Conservation (phyloP, 2,329 filamentous ascomycete species). For the Aureobasidium mangrovei region DNA sequence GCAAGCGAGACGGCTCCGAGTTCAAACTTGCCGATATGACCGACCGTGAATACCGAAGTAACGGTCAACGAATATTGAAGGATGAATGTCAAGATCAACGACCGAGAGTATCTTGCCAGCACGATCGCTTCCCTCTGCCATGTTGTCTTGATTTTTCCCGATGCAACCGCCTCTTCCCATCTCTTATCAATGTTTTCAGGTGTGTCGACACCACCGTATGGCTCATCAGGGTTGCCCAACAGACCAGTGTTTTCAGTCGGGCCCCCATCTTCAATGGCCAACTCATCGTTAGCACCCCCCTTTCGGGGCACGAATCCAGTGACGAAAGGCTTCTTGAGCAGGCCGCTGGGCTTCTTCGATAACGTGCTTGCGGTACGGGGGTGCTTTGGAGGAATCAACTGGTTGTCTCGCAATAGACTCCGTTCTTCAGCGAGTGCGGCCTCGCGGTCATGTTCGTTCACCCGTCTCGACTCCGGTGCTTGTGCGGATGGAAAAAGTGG, state of each 20-base stretch:
- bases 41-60: slow-evolving; percentile 37
- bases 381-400: slow-evolving; percentile 47
- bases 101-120: slow-evolving; percentile 44
- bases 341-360: slow-evolving; percentile 9
- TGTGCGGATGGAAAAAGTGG: slow-evolving; percentile 59
- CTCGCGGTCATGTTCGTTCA: slow-evolving; percentile 45
- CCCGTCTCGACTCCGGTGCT: slow-evolving; percentile 39
- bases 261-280: slow-evolving; percentile 3
- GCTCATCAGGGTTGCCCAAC: slow-evolving; percentile 22
- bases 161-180: slow-evolving; percentile 76
- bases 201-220: slow-evolving; percentile 40
- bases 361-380: slow-evolving; percentile 25
- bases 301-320: slow-evolving; percentile 13
- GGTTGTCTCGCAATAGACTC: slow-evolving; percentile 50
- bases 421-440: slow-evolving; percentile 49
- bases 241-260: slow-evolving; percentile 18
- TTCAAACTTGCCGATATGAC: slow-evolving; percentile 38
- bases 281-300: slow-evolving; percentile 10
- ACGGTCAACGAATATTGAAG: slow-evolving; percentile 39
- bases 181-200: slow-evolving; percentile 55
- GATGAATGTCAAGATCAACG: slow-evolving; percentile 36
- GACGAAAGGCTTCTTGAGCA: slow-evolving; percentile 3
- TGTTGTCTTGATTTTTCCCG: slow-evolving; percentile 75
- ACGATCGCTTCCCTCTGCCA: slow-evolving; percentile 86
- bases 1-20: slow-evolving; percentile 38